Conservation (phyloP, 2,329 filamentous ascomycete genomes). For the Colletotrichum chlorophyti region DNA sequence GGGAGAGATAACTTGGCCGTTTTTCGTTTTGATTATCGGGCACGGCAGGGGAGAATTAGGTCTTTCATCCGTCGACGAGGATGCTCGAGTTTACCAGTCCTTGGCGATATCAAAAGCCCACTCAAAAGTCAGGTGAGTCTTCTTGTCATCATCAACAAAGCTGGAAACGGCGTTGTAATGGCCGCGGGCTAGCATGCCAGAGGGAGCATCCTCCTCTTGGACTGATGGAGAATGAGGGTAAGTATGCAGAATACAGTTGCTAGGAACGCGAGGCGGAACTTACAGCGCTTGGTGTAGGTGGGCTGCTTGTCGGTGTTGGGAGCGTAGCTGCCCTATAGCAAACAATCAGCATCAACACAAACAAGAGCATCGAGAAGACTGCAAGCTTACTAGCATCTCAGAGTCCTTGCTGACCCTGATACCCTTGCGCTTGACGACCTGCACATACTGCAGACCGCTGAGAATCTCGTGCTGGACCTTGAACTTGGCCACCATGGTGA, state of each 20-base stretch:
- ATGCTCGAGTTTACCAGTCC: conserved; percentile 73
- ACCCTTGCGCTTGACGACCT: conserved; percentile 89
- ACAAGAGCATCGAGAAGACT: neutral
- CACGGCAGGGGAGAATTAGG: neutral
- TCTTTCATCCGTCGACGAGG: neutral
- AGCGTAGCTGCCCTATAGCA: conserved; percentile 80
- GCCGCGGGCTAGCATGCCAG: conserved; percentile 87
- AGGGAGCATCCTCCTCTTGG: conserved; percentile 89
- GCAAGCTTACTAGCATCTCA: conserved; percentile 89
- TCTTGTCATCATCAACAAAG: conserved; percentile 95
- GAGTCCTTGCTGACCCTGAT: conserved; percentile 90
- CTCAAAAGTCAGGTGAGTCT: conserved; percentile 88
- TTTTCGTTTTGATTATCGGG: neutral
- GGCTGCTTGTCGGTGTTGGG: conserved; percentile 90
- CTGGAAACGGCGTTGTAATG: conserved; percentile 89
- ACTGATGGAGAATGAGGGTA: conserved; percentile 64
- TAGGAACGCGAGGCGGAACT: conserved; percentile 44
- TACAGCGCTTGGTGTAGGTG: conserved; percentile 90
- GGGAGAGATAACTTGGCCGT: no score
- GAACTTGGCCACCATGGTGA: conserved; percentile 94
- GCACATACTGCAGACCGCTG: conserved; percentile 93
- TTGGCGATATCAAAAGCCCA: conserved; percentile 98
- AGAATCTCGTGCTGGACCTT: conserved; percentile 97
- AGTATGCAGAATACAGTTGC: conserved; percentile 6
- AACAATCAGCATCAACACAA: conserved; percentile 35